Base-by-base conservation (phyloP, 1,284 basidiomycete species). In the Malassezia psittaci region DNA sequence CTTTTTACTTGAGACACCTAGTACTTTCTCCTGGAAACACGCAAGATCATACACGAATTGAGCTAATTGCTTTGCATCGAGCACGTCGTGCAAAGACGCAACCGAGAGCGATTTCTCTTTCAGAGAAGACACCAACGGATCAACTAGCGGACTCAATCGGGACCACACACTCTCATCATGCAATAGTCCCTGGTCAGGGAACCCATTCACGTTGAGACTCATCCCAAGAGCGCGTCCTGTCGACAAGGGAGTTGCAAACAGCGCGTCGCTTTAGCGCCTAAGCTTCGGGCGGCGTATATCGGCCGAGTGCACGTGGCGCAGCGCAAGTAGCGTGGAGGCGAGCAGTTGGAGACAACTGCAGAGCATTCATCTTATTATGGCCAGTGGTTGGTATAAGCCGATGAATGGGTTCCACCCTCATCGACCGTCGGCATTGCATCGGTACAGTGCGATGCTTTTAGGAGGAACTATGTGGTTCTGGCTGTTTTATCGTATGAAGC, bases 381-480 rank as follows among this genome's bases (percentile, higher is more conserved):
- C 50, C 38, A 48, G 39, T n/a, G 42, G 66, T 37, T 74, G 67
- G 66, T 72, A 64, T 54, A 61, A 53, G 39, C 67, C 71, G 36
- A 63, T 61, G 54, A 46, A 57, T 18, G 68, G 67, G 38, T 74
- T 74, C 52, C 57, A 61, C 45, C 72, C 72, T 24, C 72, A 74
- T 54, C 61, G 56, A 16, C 72, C 72, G 38, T 62, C 68, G 2
- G 61, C 68, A 47, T 64, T 63, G 49, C 72, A 74, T 53, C 54
- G 67, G 11, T 65, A 57, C 52, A 62, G 61, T 5, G 68, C 72
- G 43, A 68, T 67, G 54, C 46, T 74, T 15, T 58, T 74, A 16
- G 72, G 72, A 29, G 72, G 63, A 5, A 66, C 67, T 42, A 72
- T 73, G 70, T 71, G 68, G 69, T 74, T 74, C 58, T 74, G 65